Evolutionary conservation across 306 rosid species (phyloP), one percentile per base, ranked within the genome.

Genomic region (Amphicarpaea edgeworthii): DNA sequence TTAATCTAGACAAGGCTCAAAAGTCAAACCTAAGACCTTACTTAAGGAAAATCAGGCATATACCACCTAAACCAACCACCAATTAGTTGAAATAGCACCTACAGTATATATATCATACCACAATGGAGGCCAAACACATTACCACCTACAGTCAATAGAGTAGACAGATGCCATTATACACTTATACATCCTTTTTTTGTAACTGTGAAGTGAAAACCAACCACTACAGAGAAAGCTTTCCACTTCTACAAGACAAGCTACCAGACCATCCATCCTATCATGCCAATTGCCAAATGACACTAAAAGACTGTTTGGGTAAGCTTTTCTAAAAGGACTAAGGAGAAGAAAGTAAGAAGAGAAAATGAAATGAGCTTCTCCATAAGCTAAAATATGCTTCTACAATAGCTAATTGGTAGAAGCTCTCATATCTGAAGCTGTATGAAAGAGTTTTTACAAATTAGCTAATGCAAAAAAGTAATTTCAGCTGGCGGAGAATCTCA

Each of bases 271-370:
- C 49, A 63, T 37, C 30, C 10, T 19, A 45, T 6, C n/a, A 73
- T 46, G 72, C 55, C 17, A 69, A 58, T 57, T 45, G 0, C 53
- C 55, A 70, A 70, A 60, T 40, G 49, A 38, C n/a, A 16, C 67
- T 49, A 3, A 61, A 79, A 17, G n/a, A n/a, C n/a, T n/a, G n/a
- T n/a, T n/a, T n/a, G n/a, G n/a, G n/a, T n/a, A n/a, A n/a, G n/a
- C n/a, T n/a, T n/a, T n/a, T n/a, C n/a, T n/a, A n/a, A n/a, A n/a
- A n/a, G n/a, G n/a, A n/a, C n/a, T n/a, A n/a, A n/a, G n/a, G n/a
- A n/a, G n/a, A n/a, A n/a, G n/a, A n/a, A n/a, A n/a, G n/a, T n/a
- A n/a, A n/a, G n/a, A n/a, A n/a, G n/a, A n/a, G n/a, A n/a, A n/a
- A n/a, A n/a, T n/a, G n/a, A n/a, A n/a, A n/a, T n/a, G n/a, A n/a